Conservation (phyloP, 495 filamentous ascomycete species). For the Daldinia childiae region DNA sequence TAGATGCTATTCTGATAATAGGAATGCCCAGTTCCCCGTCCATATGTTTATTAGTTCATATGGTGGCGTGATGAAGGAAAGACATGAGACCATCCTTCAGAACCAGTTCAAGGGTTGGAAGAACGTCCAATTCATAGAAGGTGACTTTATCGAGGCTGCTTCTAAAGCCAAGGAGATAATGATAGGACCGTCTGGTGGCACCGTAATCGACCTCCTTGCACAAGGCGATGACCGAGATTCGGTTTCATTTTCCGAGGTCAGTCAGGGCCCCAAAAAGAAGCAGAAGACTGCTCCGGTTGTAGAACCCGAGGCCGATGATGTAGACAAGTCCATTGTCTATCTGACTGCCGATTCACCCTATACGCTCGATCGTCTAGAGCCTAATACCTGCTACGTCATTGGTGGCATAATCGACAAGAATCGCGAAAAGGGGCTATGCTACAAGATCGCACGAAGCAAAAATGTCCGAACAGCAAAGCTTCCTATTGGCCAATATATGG, state of each 20-base stretch:
- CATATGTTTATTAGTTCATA: slow-evolving; percentile 81
- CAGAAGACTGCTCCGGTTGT: slow-evolving; percentile 30
- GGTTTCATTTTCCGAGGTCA: slow-evolving; percentile 7
- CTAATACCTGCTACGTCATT: slow-evolving; percentile 90
- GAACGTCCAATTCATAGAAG: slow-evolving; percentile 71
- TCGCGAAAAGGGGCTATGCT: slow-evolving; percentile 91
- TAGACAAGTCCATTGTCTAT: slow-evolving; percentile 72
- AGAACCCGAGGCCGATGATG: slow-evolving; percentile 49
- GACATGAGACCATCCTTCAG: slow-evolving; percentile 77
- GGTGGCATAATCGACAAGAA: slow-evolving; percentile 96
- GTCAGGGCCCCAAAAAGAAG: slow-evolving; percentile 22
- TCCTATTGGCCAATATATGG: slow-evolving; percentile 90
- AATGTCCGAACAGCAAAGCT: slow-evolving; percentile 88
- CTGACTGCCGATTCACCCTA: slow-evolving; percentile 86
- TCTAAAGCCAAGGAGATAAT: slow-evolving; percentile 68
- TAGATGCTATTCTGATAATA: slow-evolving; percentile 88
- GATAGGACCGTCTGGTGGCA: slow-evolving; percentile 60
- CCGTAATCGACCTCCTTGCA: slow-evolving; percentile 63
- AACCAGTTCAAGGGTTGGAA: slow-evolving; percentile 81
- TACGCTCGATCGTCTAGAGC: slow-evolving; percentile 79
- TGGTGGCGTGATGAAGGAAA: slow-evolving; percentile 74
- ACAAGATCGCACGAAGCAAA: slow-evolving; percentile 76
- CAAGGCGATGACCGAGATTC: slow-evolving; percentile 53
- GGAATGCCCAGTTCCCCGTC: slow-evolving; percentile 66
- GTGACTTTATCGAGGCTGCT: slow-evolving; percentile 73